Percentiles rank a stretch among this genome's conserved stretches.
Conservation (phyloP, 2,329 filamentous ascomycete genomes). For the Pseudohalonectria lignicola region DNA sequence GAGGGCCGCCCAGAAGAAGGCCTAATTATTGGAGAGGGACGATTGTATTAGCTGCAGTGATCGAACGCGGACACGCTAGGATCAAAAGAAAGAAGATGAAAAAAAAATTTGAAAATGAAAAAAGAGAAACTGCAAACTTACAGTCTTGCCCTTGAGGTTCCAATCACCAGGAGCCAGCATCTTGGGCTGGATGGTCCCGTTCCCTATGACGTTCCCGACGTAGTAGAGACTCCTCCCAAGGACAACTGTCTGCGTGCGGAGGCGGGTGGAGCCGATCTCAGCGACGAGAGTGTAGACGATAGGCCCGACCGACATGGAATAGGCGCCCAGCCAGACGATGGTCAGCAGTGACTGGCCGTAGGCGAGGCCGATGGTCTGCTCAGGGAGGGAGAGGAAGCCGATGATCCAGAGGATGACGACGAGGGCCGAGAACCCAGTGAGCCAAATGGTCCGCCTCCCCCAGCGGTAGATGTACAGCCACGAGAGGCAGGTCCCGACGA, state of each 20-base stretch:
- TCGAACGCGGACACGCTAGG: too few species aligned
- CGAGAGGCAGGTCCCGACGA: constrained; percentile 28
- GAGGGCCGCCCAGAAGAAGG: constrained; percentile 28
- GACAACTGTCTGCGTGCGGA: constrained; percentile 33
- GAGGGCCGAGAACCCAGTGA: constrained; percentile 26
- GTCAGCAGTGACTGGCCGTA: constrained; percentile 29
- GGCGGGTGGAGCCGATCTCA: constrained; percentile 31
- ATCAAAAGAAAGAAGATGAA: too few species aligned
- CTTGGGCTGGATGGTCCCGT: constrained; percentile 23
- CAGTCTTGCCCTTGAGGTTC: constrained; percentile 27
- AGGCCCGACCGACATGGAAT: constrained; percentile 30
- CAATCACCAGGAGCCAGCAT: constrained; percentile 26
- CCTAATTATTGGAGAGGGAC: constrained; percentile 4
- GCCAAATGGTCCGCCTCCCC: constrained; percentile 30
- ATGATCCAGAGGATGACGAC: constrained; percentile 28
- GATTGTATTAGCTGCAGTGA: too few species aligned
- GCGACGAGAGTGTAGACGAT: constrained; percentile 33
- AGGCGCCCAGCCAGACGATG: constrained; percentile 31
- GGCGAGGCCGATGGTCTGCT: constrained; percentile 20
- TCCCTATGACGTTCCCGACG: constrained; percentile 27
- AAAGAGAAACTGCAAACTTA: too few species aligned
- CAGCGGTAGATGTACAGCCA: constrained; percentile 29
- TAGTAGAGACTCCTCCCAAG: constrained; percentile 30
- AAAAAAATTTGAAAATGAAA: too few species aligned
- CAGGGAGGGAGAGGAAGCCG: constrained; percentile 26